These are phyloP conservation scores for Lentinula sp. DNA, from an alignment of 768 basidiomycete genomes.

Conservation along the genomic window DNA sequence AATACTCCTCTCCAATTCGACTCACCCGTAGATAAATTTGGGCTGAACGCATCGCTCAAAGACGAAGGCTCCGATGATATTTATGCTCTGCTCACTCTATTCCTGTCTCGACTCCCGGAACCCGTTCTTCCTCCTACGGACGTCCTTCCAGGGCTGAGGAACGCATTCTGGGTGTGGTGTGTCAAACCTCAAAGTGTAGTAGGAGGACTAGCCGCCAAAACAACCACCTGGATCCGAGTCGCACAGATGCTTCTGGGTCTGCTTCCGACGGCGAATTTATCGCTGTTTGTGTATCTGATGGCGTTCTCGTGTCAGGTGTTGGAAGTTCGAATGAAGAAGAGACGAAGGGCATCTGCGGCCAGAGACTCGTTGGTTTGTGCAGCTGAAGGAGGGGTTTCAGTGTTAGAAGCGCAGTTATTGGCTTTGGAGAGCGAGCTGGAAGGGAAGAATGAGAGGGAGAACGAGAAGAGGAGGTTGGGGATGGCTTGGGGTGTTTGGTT, in stretches of 20 bases:
- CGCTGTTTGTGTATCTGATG: constrained; percentile 36
- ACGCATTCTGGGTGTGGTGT: constrained; percentile 31
- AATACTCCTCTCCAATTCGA: constrained; percentile 18
- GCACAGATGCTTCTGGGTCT: constrained; percentile 34
- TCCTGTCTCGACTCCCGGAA: constrained; percentile 33
- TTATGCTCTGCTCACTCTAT: constrained; percentile 34
- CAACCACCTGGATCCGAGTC: constrained; percentile 15
- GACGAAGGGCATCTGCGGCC: not conserved
- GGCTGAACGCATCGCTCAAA: constrained; percentile 22
- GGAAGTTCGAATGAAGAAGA: not conserved
- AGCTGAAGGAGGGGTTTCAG: not conserved
- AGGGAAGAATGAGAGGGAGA: not conserved
- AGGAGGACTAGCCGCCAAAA: not conserved
- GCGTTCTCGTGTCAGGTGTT: constrained; percentile 38
- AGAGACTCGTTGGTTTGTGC: not conserved
- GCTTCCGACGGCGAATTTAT: constrained; percentile 36
- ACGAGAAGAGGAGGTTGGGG: not conserved
- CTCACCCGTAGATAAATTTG: constrained; percentile 13
- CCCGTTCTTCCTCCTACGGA: constrained; percentile 27
- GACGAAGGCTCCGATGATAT: constrained; percentile 32
- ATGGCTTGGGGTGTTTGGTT: not conserved
- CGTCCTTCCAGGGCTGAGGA: constrained; percentile 15
- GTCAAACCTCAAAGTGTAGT: constrained; percentile 9
- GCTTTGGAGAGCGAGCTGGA: not conserved
- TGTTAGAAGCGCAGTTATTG: not conserved